These are phyloP conservation scores for Phytopythium helicoides DNA, from an alignment of 352 stramenopile genomes.

Conservation along the genomic window DNA sequence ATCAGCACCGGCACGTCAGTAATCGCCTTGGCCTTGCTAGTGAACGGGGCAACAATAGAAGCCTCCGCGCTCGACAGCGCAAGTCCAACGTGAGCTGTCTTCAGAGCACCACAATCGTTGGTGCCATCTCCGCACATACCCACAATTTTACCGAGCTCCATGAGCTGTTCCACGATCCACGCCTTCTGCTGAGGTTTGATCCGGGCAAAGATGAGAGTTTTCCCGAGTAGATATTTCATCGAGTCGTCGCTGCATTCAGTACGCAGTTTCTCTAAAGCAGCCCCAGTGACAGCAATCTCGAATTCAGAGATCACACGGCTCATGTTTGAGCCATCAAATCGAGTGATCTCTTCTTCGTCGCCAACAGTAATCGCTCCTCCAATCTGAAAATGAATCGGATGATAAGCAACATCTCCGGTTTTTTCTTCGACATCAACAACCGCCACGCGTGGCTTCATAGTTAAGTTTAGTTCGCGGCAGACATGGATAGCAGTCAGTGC, in stretches of 20 bases:
- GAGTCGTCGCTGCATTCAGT: conserved; percentile 26
- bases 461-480: conserved; percentile 38
- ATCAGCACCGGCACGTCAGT: conserved; percentile 69
- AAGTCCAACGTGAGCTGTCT: conserved; percentile 83
- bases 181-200: conserved; percentile 53
- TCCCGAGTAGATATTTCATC: conserved; percentile 31
- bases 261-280: conserved; percentile 37
- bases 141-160: conserved; percentile 34
- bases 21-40: conserved; percentile 79
- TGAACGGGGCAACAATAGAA: conserved; percentile 87
- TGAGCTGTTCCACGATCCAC: conserved; percentile 57
- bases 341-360: neutral
- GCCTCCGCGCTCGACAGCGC: conserved; percentile 83
- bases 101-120: conserved; percentile 87
- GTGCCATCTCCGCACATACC: conserved; percentile 61
- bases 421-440: conserved; percentile 35
- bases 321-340: conserved; percentile 29
- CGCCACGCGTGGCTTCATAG: conserved; percentile 30
- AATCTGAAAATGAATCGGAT: conserved; percentile 12
- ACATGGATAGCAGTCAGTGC: conserved; percentile 44
- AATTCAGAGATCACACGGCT: conserved; percentile 18
- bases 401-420: conserved; percentile 17
- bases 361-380: neutral
- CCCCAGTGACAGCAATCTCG: conserved; percentile 48
- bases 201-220: conserved; percentile 56